These are phyloP conservation scores for Phellopilus nigrolimitatus DNA, from an alignment of 1,284 basidiomycete species.

Conservation along the genomic window DNA sequence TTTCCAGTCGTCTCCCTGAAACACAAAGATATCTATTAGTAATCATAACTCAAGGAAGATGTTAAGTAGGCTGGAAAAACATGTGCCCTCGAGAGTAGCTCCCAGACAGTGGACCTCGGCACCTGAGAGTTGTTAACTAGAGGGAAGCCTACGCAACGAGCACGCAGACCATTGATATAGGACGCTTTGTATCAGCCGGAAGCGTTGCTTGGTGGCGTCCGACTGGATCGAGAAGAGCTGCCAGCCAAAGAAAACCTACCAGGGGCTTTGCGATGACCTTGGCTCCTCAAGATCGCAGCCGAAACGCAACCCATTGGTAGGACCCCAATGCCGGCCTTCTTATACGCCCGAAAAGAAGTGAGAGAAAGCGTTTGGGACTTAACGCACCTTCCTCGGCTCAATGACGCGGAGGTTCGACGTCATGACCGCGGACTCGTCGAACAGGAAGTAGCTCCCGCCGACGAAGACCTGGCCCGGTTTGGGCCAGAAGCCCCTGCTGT, in stretches of 20 bases:
- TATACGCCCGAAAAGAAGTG: slow-evolving; percentile 52
- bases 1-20: slow-evolving; percentile 58
- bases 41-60: slow-evolving; percentile 15
- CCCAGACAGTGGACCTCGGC: slow-evolving; percentile 62
- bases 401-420: slow-evolving; percentile 49
- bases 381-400: slow-evolving; percentile 52
- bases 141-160: slow-evolving; percentile 33
- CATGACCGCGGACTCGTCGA: slow-evolving; percentile 57
- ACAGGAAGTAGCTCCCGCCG: slow-evolving; percentile 81
- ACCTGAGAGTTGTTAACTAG: slow-evolving; percentile 78
- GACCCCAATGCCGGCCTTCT: slow-evolving; percentile 84
- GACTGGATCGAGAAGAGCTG: slow-evolving; percentile 25
- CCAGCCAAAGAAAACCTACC: slow-evolving; percentile 42
- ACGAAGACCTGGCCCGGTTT: slow-evolving; percentile 65
- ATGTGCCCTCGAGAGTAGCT: slow-evolving; percentile 84
- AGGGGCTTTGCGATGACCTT: slow-evolving; percentile 41
- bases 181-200: slow-evolving; percentile 89
- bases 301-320: slow-evolving; percentile 58
- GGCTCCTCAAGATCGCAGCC: slow-evolving; percentile 25
- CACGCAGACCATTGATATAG: slow-evolving; percentile 49
- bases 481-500: slow-evolving; percentile 79
- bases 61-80: slow-evolving; percentile 22
- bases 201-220: slow-evolving; percentile 36
- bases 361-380: slow-evolving; percentile 17
- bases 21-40: slow-evolving; percentile 25